Evolutionary conservation across 345 rosid genomes (phyloP), one percentile per base, ranked within the genome.

Genomic region (Boechera retrofracta): DNA sequence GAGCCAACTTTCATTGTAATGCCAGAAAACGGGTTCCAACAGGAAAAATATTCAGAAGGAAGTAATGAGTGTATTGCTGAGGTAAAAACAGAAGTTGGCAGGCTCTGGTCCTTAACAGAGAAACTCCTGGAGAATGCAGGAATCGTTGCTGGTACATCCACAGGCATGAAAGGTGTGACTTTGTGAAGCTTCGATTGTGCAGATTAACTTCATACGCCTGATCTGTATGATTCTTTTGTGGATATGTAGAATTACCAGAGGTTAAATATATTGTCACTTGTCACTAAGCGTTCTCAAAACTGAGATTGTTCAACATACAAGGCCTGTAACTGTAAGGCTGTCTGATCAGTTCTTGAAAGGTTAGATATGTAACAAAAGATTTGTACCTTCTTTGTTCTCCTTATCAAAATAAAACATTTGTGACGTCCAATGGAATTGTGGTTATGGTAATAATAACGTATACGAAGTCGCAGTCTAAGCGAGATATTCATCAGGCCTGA

Each of bases 111-210:
- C 42, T 73, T 91, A 83, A 82, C 92, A 11, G 93, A 91, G 64
- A 83, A 81, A 73, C 89, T 91, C 5, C 80, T 90, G 67, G 82
- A 83, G 84, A 84, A 87, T 61, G 93, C 97, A 16, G 94, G 94
- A 56, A 69, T 88, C 68, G 64, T 69, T 52, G 82, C 45, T 51
- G 82, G 60, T 69, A 69, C 66, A 69, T 53, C 71, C 51, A 61
- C 73, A 38, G 54, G 69, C 68, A 47, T 58, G 39, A 18, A 64
- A 42, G 56, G 76, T 59, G 76, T 58, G 45, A 67, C 35, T 58
- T 58, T 18, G 18, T 60, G 74, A 85, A 76, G 69, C 61, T 32
- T 24, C 41, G 52, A 33, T 13, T 63, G 47, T 77, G 45, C 53
- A 36, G 76, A 77, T 71, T 71, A 69, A 69, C 63, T 51, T 31